phyloP scores from a whole-genome alignment of 495 filamentous ascomycete species.

The Glonium stellatum region DNA sequence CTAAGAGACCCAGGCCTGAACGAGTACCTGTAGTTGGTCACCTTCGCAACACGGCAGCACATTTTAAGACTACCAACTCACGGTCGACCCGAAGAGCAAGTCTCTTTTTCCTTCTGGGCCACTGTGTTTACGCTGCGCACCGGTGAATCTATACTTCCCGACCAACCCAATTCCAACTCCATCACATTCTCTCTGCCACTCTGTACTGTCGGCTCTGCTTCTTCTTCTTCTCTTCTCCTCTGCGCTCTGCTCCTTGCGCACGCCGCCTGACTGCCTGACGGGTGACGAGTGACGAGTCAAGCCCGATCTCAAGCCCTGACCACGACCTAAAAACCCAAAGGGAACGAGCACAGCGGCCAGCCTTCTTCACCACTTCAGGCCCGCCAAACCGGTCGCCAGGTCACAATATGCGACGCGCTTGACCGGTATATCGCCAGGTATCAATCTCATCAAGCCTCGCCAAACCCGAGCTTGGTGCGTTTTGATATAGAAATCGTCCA shows the following conservation, averaged over 20 bases:
- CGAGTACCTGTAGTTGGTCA: slow-evolving; percentile 20
- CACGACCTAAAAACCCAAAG: too few species aligned
- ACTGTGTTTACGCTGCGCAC: background rate
- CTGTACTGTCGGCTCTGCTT: too few species aligned
- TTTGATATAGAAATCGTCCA: background rate
- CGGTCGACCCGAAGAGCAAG: slow-evolving; percentile 3
- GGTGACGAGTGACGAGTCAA: slow-evolving; percentile 1
- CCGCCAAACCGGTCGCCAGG: slow-evolving; percentile 7
- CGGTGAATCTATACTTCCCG: slow-evolving; percentile 3
- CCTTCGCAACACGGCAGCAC: slow-evolving; percentile 17
- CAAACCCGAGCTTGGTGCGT: background rate
- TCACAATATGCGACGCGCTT: slow-evolving; percentile 3
- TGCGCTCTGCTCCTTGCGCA: background rate
- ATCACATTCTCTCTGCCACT: background rate
- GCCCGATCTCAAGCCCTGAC: slow-evolving; percentile 21
- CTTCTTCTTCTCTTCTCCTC: too few species aligned
- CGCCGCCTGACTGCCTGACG: slow-evolving; percentile 22
- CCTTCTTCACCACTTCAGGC: slow-evolving; percentile 8
- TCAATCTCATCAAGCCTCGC: background rate
- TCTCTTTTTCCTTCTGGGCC: slow-evolving; percentile 6
- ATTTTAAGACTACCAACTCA: slow-evolving; percentile 16
- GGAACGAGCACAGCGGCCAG: too few species aligned
- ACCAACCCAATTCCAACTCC: slow-evolving; percentile 4
- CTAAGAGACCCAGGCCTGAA: slow-evolving; percentile 11
- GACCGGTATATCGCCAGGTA: background rate